Evolutionary conservation across 1,284 basidiomycete genomes (phyloP).

Genomic region (Trametes polyzona): DNA sequence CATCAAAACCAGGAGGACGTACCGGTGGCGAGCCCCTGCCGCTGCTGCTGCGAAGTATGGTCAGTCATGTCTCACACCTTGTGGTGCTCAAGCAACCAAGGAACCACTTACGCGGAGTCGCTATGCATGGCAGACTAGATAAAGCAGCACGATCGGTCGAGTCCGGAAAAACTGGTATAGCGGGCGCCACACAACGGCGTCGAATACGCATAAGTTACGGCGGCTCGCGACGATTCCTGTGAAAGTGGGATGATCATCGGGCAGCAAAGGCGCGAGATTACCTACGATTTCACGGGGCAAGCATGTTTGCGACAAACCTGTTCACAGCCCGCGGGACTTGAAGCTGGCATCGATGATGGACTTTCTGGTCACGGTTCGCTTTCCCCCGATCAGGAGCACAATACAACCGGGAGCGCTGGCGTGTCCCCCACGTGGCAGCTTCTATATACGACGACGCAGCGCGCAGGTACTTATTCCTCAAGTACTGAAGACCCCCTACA

Average conservation of each 20-base stretch:
- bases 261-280: too few relatives aligned
- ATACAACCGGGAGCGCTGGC: not conserved
- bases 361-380: not conserved
- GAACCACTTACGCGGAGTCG: slow-evolving; percentile 18
- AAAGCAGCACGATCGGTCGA: not conserved
- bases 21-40: slow-evolving; percentile 25
- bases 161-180: not conserved
- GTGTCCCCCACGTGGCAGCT: not conserved
- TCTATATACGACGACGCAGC: too few relatives aligned
- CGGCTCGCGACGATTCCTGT: not conserved
- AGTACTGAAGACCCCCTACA: too few relatives aligned
- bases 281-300: too few relatives aligned
- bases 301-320: too few relatives aligned
- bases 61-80: not conserved
- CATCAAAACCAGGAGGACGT: too few relatives aligned
- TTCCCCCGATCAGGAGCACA: not conserved
- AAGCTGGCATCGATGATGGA: not conserved
- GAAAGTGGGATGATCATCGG: too few relatives aligned
- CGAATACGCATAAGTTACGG: slow-evolving; percentile 4
- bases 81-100: not conserved
- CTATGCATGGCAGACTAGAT: slow-evolving; percentile 15
- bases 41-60: not conserved
- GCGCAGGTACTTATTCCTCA: too few relatives aligned
- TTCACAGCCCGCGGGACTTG: too few relatives aligned
- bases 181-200: too few relatives aligned